Evolutionary conservation across 2,329 filamentous ascomycete genomes (phyloP), one percentile per base, ranked within the genome.

Genomic region (Macroventuria anomochaeta): DNA sequence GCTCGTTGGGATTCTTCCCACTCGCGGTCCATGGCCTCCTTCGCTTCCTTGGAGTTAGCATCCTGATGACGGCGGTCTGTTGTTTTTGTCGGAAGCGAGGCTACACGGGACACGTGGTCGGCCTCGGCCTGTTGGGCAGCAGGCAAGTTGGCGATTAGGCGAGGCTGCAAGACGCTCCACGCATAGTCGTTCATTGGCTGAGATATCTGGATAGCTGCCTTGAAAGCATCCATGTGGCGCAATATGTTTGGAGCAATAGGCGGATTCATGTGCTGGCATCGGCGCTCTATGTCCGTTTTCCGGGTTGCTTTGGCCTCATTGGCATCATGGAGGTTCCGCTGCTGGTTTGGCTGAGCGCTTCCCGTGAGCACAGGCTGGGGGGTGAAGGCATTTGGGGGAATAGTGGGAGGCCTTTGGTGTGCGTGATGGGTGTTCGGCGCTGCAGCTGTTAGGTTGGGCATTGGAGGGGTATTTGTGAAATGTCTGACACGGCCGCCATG

Each of bases 1-100:
- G 88, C 86, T 21, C 82, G 82, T 70, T 93, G 89, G 5, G 82
- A 75, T 49, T 88, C 84, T 64, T 92, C 87, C 85, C 88, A 92
- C 61, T 88, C 83, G 55, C 83, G 80, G 59, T 90, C 88, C 32
- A 85, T 77, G 25, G 83, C 79, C 59, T 88, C 85, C 65, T 85
- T 84, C 21, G 76, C 76, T 62, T 81, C 79, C 57, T 78, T 78
- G 50, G 76, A 70, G 55, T 79, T 80, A 10, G 76, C 74, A 57
- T 84, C 81, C 42, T 80, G 75, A 28, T 77, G 74, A 32, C 75
- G 74, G 21, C 77, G 75, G 57, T 81, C 79, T 48, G 79, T 77
- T 34, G 78, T 69, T 61, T 79, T 79, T 55, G 78, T 75, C 55
- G 80, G 75, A 38, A 81, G 68, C 28, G 75, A 69, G 54, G 79